Evolutionary conservation across 148 eudicot genomes (phyloP).

Genomic region (Hydrangea macrophylla): DNA sequence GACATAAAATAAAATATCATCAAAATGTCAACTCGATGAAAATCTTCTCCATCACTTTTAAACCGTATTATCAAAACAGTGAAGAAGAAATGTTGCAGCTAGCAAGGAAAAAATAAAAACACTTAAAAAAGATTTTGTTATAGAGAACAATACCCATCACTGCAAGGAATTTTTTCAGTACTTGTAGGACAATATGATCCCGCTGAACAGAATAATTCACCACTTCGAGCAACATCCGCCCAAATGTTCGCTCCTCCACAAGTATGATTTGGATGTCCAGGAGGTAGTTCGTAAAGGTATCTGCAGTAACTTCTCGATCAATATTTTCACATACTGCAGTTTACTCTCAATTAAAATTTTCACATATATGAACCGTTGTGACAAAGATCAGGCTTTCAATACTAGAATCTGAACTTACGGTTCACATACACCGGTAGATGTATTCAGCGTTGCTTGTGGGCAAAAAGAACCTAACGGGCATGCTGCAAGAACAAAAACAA

Average conservation of each 20-base stretch:
- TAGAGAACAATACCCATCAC: constrained; percentile 55
- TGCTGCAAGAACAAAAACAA: constrained; percentile 44
- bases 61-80: background rate
- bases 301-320: constrained; percentile 34
- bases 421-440: constrained; percentile 60
- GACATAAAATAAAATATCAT: background rate
- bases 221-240: constrained; percentile 58
- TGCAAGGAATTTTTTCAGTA: constrained; percentile 47
- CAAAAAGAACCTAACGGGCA: constrained; percentile 95
- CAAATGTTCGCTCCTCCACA: constrained; percentile 98
- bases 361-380: background rate
- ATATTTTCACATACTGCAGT: constrained; percentile 6
- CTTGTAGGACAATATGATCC: constrained; percentile 86
- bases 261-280: constrained; percentile 53
- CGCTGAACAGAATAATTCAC: constrained; percentile 70
- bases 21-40: background rate
- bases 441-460: constrained; percentile 55
- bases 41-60: background rate
- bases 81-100: background rate
- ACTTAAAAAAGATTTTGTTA: background rate
- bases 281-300: constrained; percentile 68
- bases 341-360: too few species aligned
- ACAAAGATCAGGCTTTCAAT: background rate
- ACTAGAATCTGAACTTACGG: constrained; percentile 59
- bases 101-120: background rate